A percentile compares a stretch with the other conserved stretches of the same genome.
Conservation (phyloP, 1,139 yeast species). For the Yamadazyma triangularis region DNA sequence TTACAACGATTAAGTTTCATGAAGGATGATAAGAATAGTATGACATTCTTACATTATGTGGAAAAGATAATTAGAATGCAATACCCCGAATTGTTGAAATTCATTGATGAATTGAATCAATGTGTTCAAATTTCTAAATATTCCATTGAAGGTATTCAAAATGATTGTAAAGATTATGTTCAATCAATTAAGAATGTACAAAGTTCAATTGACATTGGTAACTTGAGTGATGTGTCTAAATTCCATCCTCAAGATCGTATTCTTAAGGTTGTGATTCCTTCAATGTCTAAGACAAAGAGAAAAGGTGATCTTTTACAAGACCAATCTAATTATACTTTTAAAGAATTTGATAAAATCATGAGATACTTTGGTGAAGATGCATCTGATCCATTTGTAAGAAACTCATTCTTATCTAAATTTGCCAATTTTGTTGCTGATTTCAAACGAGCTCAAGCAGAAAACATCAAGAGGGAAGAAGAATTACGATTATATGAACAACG, state of each 20-base stretch:
- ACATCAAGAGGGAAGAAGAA: conserved; percentile 76
- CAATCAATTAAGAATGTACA: conserved; percentile 64
- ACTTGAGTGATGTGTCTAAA: conserved; percentile 66
- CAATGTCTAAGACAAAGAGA: conserved; percentile 63
- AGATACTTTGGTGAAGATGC: conserved; percentile 76
- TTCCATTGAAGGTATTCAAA: conserved; percentile 62
- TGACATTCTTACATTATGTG: conserved; percentile 76
- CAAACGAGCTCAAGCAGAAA: conserved; percentile 72
- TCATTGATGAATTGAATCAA: conserved; percentile 56
- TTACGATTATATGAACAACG: conserved; percentile 70
- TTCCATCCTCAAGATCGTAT: conserved; percentile 74
- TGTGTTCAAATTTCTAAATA: conserved; percentile 58
- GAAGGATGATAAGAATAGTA: conserved; percentile 73
- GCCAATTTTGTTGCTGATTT: conserved; percentile 70
- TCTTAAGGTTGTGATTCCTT: conserved; percentile 57
- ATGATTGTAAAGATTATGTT: conserved; percentile 57
- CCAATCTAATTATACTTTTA: conserved; percentile 58
- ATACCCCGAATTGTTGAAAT: conserved; percentile 60
- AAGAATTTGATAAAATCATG: conserved; percentile 69
- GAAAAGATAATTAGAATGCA: conserved; percentile 66
- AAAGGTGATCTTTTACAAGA: conserved; percentile 62
- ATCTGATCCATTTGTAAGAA: conserved; percentile 59
- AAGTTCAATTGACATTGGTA: conserved; percentile 69
- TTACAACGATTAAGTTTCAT: conserved; percentile 71
- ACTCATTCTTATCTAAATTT: conserved; percentile 69